Percentiles rank a stretch among this genome's conserved stretches.
These are phyloP conservation scores for Nyssa sinensis DNA, from an alignment of 148 eudicot species.

Conservation along the genomic window DNA sequence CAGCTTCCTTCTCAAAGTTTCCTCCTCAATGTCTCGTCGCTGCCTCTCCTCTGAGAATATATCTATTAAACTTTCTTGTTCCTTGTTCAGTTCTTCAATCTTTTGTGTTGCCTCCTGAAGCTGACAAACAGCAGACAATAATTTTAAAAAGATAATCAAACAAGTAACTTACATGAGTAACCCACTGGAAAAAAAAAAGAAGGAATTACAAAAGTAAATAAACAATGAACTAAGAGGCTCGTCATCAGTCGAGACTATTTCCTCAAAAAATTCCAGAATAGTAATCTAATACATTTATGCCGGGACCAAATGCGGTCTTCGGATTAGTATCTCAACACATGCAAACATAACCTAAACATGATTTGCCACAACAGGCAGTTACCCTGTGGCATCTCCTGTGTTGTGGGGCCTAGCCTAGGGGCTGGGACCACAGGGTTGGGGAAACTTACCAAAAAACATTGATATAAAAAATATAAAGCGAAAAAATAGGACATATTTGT, in stretches of 20 bases:
- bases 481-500: too few relatives aligned
- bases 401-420: too few relatives aligned
- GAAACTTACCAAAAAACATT: too few relatives aligned
- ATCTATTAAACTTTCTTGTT: conserved; percentile 64
- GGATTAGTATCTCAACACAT: not conserved
- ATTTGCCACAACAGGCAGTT: too few relatives aligned
- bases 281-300: not conserved
- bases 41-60: conserved; percentile 70
- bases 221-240: too few relatives aligned
- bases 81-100: conserved; percentile 52
- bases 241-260: not conserved
- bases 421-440: too few relatives aligned
- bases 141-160: not conserved
- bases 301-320: not conserved
- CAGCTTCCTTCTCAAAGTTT: conserved; percentile 50
- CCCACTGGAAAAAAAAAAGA: too few relatives aligned
- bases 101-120: conserved; percentile 41
- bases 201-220: too few relatives aligned
- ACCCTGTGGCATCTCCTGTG: too few relatives aligned
- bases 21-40: conserved; percentile 63
- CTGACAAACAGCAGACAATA: conserved; percentile 32
- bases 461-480: too few relatives aligned
- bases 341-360: too few relatives aligned
- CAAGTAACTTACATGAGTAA: too few relatives aligned
- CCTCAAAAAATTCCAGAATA: not conserved